These are phyloP conservation scores for Sphenostylis stenocarpa DNA, from an alignment of 306 rosid genomes.

Conservation along the genomic window DNA sequence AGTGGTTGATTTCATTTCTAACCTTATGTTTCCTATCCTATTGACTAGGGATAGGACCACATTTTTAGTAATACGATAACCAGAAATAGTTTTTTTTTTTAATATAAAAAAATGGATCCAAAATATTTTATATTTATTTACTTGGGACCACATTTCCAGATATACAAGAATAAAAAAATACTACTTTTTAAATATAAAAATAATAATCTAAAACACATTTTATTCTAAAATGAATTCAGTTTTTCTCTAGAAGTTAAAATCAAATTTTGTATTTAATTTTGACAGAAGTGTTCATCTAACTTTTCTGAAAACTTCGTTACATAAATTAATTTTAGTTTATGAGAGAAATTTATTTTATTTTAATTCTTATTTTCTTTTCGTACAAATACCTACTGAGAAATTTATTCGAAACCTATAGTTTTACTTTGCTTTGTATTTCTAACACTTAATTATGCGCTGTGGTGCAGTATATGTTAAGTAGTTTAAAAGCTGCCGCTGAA, in stretches of 20 bases:
- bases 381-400: neutral
- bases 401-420: neutral
- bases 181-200: no score
- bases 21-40: neutral
- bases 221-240: no score
- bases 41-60: neutral
- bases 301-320: neutral
- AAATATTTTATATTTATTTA: neutral
- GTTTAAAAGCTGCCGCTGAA: conserved; percentile 83
- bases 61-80: neutral
- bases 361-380: neutral
- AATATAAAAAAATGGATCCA: neutral
- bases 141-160: neutral
- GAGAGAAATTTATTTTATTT: no score
- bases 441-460: neutral
- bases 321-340: neutral
- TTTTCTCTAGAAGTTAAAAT: neutral
- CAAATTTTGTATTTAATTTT: neutral
- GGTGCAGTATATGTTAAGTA: conserved; percentile 79
- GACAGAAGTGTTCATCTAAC: neutral
- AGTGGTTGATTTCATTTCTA: neutral
- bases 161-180: no score
- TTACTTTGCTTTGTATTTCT: neutral
- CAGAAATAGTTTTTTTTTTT: neutral
- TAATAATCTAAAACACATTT: neutral